Percentiles rank a stretch among this genome's conserved stretches.
These are phyloP conservation scores for Termitomyces sp. DNA, from an alignment of 768 basidiomycete species.

Conservation along the genomic window DNA sequence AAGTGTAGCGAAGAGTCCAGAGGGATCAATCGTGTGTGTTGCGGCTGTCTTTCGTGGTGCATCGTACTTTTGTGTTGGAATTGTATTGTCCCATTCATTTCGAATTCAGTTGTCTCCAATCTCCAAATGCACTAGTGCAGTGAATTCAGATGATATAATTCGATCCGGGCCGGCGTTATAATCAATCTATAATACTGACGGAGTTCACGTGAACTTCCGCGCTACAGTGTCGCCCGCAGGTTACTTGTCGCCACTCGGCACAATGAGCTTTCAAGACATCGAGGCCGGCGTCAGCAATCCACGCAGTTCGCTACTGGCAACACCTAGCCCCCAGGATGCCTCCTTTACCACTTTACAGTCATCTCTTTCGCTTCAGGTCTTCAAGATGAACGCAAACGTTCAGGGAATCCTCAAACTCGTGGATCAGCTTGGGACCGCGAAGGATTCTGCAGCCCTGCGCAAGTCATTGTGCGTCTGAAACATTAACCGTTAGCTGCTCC, in stretches of 20 bases:
- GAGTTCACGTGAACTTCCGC: not conserved
- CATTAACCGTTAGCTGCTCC: not conserved
- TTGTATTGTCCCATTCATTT: no score
- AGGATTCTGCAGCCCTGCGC: conserved; percentile 74
- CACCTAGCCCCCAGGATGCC: conserved; percentile 55
- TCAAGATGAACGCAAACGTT: conserved; percentile 98
- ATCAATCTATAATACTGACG: not conserved
- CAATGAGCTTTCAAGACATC: conserved; percentile 54
- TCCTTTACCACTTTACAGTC: conserved; percentile 73
- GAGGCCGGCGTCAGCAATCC: conserved; percentile 40
- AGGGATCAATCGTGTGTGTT: no score
- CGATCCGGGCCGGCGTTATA: not conserved
- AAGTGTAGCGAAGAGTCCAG: no score
- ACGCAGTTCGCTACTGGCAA: conserved; percentile 24
- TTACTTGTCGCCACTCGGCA: conserved; percentile 5
- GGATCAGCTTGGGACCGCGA: conserved; percentile 85
- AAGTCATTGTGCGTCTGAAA: conserved; percentile 71
- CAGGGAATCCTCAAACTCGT: conserved; percentile 94
- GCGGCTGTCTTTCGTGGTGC: no score
- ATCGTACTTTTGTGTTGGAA: no score
- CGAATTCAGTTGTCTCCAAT: no score
- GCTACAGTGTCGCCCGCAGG: not conserved
- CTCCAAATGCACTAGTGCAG: no score
- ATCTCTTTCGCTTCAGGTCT: conserved; percentile 85
- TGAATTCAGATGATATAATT: no score